phyloP scores from a whole-genome alignment of 2,329 filamentous ascomycete species.

The Chrysoporthe austroafricana region DNA sequence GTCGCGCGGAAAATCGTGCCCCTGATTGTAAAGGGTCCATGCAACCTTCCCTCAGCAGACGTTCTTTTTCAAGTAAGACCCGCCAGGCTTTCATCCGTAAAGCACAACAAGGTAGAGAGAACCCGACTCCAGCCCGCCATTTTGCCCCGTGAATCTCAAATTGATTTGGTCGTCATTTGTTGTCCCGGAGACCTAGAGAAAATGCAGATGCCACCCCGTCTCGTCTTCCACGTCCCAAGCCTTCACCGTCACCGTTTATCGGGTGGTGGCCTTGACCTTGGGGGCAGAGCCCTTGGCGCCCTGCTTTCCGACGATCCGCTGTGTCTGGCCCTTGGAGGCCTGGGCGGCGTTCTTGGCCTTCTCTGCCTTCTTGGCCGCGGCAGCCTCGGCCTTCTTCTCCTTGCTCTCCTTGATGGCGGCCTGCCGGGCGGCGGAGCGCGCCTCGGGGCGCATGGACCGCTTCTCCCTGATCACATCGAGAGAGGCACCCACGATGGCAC shows the following conservation, averaged over 20 bases:
- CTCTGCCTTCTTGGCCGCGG: slow-evolving; percentile 96
- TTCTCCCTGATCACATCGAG: slow-evolving; percentile 99
- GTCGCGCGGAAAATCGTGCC: slow-evolving; percentile 29
- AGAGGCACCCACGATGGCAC: slow-evolving; percentile 97
- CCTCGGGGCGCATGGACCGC: slow-evolving; percentile 91
- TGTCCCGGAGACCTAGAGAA: slow-evolving; percentile 18
- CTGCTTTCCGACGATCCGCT: slow-evolving; percentile 93
- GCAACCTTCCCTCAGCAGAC: slow-evolving; percentile 34
- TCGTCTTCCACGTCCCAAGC: slow-evolving; percentile 10
- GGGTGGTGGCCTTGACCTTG: slow-evolving; percentile 86
- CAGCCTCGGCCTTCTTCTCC: slow-evolving; percentile 91
- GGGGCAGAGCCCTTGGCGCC: slow-evolving; percentile 85
- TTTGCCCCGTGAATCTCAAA: slow-evolving; percentile 27
- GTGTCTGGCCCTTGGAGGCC: slow-evolving; percentile 76
- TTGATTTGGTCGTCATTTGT: slow-evolving; percentile 16
- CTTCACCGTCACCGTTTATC: slow-evolving; percentile 59
- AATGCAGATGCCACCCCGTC: slow-evolving; percentile 17
- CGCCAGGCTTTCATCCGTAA: slow-evolving; percentile 26
- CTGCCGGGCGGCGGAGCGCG: slow-evolving; percentile 85
- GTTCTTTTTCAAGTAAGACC: slow-evolving; percentile 24
- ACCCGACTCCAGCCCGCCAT: slow-evolving; percentile 30
- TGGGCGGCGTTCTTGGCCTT: slow-evolving; percentile 90
- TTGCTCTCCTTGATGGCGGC: slow-evolving; percentile 96
- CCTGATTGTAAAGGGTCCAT: slow-evolving; percentile 36
- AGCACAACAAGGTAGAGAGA: slow-evolving; percentile 30